Base-by-base conservation (phyloP, 495 filamentous ascomycete genomes). In the Geopyxis carbonaria region DNA sequence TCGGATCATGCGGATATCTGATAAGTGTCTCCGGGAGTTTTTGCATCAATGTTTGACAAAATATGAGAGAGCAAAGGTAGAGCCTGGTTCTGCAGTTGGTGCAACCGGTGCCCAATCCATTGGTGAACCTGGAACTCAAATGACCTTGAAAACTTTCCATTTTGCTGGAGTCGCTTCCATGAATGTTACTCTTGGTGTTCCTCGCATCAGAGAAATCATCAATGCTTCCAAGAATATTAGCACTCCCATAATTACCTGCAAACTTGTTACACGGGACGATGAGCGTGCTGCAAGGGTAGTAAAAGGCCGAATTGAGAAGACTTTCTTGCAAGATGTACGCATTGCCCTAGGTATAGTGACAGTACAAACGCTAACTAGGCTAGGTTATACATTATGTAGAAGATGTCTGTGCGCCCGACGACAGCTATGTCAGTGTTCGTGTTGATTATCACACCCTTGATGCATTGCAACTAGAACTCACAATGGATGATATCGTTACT, bases 131-230 rank as follows among this genome's bases (percentile, higher is more conserved):
- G 89, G 91, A 56, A 97, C 91, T 3, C 91, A 97, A 60, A 97
- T 97, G 91, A 97, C 89, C 2, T 65, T 97, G 51, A 95, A 95
- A 63, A 97, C 89, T 57, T 97, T 97, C 76, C 89, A 97, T 77
- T 97, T 97, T 64, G 89, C 89, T 52, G 89, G 89, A 78, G 91
- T 97, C 45, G 91, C 87, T 18, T 85, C 85, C 52, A 94, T 97
- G 87, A 91, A 80, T 67, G 89, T 95, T 51, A 97, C 91, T 0
- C 82, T 93, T 55, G 89, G 89, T 76, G 89, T 97, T 1, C 89
- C 89, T 2, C 89, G 89, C 72, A 95, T 97, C 59, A 97, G 95
- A 62, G 89, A 97, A 68, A 97, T 97, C 52, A 97, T 97, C 71
- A 95, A 95, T 61, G 89, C 89, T 5, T 86, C 80, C 7, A 87